These are phyloP conservation scores for Spencermartinsiella ligniputridi DNA, from an alignment of 1,139 yeast species.

Conservation along the genomic window DNA sequence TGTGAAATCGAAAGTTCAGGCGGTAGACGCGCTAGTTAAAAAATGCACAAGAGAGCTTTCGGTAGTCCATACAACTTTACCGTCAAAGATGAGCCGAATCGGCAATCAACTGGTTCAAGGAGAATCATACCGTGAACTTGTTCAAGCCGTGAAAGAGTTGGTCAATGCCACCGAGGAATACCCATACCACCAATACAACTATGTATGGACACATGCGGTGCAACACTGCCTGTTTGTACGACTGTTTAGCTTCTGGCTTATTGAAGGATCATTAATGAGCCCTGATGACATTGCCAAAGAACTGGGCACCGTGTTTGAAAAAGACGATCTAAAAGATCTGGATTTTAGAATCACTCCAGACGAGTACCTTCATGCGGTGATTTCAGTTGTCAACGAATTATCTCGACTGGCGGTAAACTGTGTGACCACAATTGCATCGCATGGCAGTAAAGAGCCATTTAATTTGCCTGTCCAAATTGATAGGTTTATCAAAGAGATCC, in stretches of 20 bases:
- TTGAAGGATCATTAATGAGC: neutral
- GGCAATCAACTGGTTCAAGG: neutral
- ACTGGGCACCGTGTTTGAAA: slow-evolving; percentile 1
- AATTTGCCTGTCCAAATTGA: slow-evolving; percentile 17
- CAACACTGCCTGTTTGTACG: neutral
- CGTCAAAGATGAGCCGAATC: neutral
- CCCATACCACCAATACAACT: neutral
- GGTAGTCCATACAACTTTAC: neutral
- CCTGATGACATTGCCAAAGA: slow-evolving; percentile 1
- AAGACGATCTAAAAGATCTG: slow-evolving; percentile 5
- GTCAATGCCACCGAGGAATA: neutral
- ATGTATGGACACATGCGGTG: neutral
- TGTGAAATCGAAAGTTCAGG: neutral
- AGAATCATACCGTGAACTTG: neutral
- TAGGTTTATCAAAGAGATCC: slow-evolving; percentile 29
- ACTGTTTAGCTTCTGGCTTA: slow-evolving; percentile 3
- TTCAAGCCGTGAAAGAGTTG: neutral
- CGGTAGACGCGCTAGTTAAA: neutral
- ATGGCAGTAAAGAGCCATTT: slow-evolving; percentile 10
- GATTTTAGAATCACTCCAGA: slow-evolving; percentile 26
- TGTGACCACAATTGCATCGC: slow-evolving; percentile 26
- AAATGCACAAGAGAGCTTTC: neutral
- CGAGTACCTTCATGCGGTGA: slow-evolving; percentile 32
- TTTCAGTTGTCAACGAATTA: slow-evolving; percentile 28
- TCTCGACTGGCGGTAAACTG: slow-evolving; percentile 31